Evolutionary conservation across 2,329 filamentous ascomycete species (phyloP).

Genomic region (Fusarium albosuccineum): DNA sequence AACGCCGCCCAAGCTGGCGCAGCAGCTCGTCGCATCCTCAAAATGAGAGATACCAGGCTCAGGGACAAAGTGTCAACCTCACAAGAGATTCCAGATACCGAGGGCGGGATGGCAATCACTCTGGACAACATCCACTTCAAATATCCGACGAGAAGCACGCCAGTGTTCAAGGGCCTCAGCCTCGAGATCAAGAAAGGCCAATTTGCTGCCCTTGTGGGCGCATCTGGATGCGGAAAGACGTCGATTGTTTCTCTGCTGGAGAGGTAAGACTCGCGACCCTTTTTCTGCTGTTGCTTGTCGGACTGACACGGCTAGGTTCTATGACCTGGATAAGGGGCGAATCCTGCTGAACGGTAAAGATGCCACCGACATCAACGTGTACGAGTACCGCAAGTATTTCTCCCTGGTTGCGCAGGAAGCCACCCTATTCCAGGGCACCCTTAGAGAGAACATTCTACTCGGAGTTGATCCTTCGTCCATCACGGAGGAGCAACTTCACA

Average conservation of each 20-base stretch:
- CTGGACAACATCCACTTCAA: constrained; percentile 69
- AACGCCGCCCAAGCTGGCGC: constrained; percentile 72
- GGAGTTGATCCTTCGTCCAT: constrained; percentile 69
- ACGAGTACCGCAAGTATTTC: constrained; percentile 72
- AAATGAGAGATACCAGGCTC: constrained; percentile 60
- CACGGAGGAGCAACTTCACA: constrained; percentile 64
- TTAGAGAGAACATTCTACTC: constrained; percentile 77
- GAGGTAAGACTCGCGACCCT: constrained; percentile 46
- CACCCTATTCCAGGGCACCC: constrained; percentile 76
- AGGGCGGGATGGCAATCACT: constrained; percentile 68
- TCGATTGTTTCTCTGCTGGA: constrained; percentile 76
- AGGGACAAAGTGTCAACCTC: constrained; percentile 48
- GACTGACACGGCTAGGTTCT: constrained; percentile 66
- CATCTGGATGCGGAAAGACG: constrained; percentile 79
- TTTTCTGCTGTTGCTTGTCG: background rate
- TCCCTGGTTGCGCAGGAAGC: constrained; percentile 82
- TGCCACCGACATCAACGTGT: constrained; percentile 70
- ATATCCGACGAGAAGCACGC: constrained; percentile 69
- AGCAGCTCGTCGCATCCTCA: constrained; percentile 71
- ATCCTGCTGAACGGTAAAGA: constrained; percentile 74
- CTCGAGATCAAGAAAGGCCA: constrained; percentile 76
- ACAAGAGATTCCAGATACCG: constrained; percentile 58
- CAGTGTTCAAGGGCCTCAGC: constrained; percentile 71
- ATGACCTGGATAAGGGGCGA: constrained; percentile 73
- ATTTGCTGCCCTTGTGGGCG: constrained; percentile 78